These are phyloP conservation scores for Hygrocybe coccinea DNA, from an alignment of 768 basidiomycete species.

Conservation along the genomic window DNA sequence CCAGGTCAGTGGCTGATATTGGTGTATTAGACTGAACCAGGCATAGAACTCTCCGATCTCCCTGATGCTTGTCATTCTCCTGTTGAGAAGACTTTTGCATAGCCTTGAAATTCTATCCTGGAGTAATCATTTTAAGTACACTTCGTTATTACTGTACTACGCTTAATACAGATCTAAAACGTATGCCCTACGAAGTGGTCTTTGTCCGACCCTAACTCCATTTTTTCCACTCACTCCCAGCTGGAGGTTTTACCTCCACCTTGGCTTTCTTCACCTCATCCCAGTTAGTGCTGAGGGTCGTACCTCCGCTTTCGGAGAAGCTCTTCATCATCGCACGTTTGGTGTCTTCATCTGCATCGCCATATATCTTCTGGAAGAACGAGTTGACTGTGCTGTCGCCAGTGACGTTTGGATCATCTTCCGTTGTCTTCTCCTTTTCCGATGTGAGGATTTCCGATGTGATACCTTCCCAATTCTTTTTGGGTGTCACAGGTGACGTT, in stretches of 20 bases:
- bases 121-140: no score
- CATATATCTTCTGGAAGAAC: slow-evolving; percentile 90
- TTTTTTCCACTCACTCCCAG: slow-evolving; percentile 79
- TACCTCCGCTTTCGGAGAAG: slow-evolving; percentile 91
- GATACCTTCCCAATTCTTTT: slow-evolving; percentile 90
- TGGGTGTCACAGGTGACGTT: slow-evolving; percentile 37
- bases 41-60: no score
- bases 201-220: slow-evolving; percentile 49
- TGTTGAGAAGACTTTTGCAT: no score
- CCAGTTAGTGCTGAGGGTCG: slow-evolving; percentile 95
- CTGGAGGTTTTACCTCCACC: slow-evolving; percentile 77
- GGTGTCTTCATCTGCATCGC: slow-evolving; percentile 88
- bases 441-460: slow-evolving; percentile 58
- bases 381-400: slow-evolving; percentile 82
- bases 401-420: slow-evolving; percentile 85
- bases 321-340: slow-evolving; percentile 97
- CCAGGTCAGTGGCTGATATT: no score
- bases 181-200: no score
- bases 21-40: no score
- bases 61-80: no score
- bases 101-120: no score
- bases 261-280: slow-evolving; percentile 68
- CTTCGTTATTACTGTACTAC: no score
- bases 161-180: no score
- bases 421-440: slow-evolving; percentile 64